Conservation (phyloP, 805 yeast genomes). For the Priceomyces melissophilus region DNA sequence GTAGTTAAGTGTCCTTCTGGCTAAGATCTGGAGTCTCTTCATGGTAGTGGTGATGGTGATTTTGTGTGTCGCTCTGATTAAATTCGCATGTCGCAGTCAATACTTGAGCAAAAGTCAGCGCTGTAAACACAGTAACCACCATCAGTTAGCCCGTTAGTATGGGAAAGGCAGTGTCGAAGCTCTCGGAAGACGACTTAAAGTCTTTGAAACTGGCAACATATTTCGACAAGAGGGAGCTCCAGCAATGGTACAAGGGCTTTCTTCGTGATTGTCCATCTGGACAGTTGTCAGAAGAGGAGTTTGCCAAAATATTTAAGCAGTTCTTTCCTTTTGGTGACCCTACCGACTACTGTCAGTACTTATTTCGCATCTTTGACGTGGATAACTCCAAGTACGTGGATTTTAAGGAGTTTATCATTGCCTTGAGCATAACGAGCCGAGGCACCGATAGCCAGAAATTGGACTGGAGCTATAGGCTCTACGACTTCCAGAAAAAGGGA, state of each 20-base stretch:
- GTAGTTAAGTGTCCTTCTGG: constrained; percentile 25
- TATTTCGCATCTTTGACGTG: constrained; percentile 85
- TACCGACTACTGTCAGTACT: constrained; percentile 79
- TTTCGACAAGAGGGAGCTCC: constrained; percentile 89
- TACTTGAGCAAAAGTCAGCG: too few relatives aligned
- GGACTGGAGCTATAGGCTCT: constrained; percentile 84
- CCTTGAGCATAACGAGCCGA: constrained; percentile 80
- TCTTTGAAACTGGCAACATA: constrained; percentile 81
- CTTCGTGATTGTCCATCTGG: constrained; percentile 92
- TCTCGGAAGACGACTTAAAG: constrained; percentile 85
- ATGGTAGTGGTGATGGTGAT: not conserved
- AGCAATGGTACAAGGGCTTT: constrained; percentile 98
- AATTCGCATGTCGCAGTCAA: not conserved
- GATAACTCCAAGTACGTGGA: constrained; percentile 79
- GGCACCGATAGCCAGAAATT: constrained; percentile 83
- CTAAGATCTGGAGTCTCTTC: not conserved
- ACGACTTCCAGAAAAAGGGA: constrained; percentile 82
- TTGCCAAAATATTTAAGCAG: constrained; percentile 88
- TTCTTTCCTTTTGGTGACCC: constrained; percentile 99
- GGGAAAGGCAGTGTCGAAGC: constrained; percentile 94
- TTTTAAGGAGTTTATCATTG: constrained; percentile 88
- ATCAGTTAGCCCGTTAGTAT: too few relatives aligned
- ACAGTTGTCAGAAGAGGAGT: constrained; percentile 79
- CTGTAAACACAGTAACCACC: too few relatives aligned
- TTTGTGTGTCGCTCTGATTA: not conserved